Base-by-base conservation (phyloP, 78 protist genomes). In the Trichosphaerium sp. region DNA sequence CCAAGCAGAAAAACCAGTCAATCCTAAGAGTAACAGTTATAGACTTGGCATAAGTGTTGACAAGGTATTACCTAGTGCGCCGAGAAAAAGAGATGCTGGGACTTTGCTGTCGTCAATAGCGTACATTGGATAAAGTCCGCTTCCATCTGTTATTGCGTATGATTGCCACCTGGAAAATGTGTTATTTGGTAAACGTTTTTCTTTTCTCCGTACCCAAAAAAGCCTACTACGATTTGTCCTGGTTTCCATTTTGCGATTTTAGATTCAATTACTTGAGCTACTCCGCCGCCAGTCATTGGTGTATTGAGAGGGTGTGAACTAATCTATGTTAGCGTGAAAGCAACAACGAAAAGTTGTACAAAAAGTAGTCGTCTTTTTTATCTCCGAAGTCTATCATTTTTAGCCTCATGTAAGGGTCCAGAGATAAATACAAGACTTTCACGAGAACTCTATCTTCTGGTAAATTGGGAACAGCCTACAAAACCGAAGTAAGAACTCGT, bases 1-100 rank as follows among this genome's bases (percentile, higher is more conserved):
- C 60, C 71, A 83, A 1, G 88, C 88, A 26, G 84, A 69, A 10
- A 39, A 35, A 21, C 83, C 83, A 5, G 83, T 49, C 71, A 81
- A 56, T 47, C 87, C 87, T 2, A 81, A 23, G n/a, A n/a, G n/a
- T n/a, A n/a, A n/a, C n/a, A n/a, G n/a, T n/a, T n/a, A n/a, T n/a
- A n/a, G n/a, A n/a, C n/a, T n/a, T n/a, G n/a, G n/a, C n/a, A n/a
- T n/a, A n/a, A n/a, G n/a, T n/a, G n/a, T n/a, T n/a, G n/a, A n/a
- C n/a, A n/a, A n/a, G n/a, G n/a, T n/a, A n/a, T n/a, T n/a, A n/a
- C n/a, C n/a, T n/a, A n/a, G n/a, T n/a, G n/a, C n/a, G n/a, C n/a
- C n/a, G n/a, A n/a, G n/a, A n/a, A n/a, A n/a, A n/a, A n/a, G n/a
- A 62, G 58, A 66, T 0, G 44, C 12, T n/a, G 38, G 48, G 15